phyloP scores from a whole-genome alignment of 805 yeast genomes.

The Candida sanyiensis region DNA sequence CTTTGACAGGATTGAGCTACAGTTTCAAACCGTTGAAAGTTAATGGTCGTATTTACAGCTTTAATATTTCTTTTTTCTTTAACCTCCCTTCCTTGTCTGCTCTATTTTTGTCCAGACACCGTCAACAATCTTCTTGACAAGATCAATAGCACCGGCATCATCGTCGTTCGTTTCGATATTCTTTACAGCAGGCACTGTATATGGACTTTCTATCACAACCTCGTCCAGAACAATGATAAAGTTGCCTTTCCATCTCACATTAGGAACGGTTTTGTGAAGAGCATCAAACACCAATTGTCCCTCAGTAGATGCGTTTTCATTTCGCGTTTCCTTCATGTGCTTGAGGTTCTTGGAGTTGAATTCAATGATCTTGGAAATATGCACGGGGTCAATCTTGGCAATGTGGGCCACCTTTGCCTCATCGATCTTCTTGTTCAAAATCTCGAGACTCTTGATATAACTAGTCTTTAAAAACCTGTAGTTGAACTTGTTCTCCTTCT shows the following conservation, averaged over 20 bases:
- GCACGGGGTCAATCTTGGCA: slow-evolving; percentile 12
- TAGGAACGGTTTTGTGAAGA: slow-evolving; percentile 38
- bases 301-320: slow-evolving; percentile 34
- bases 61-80: slow-evolving; percentile 2
- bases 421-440: slow-evolving; percentile 35
- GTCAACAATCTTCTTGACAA: slow-evolving; percentile 44
- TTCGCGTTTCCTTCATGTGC: slow-evolving; percentile 24
- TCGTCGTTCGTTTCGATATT: slow-evolving; percentile 7
- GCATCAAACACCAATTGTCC: slow-evolving; percentile 42
- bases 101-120: slow-evolving; percentile 43
- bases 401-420: slow-evolving; percentile 17
- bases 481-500: slow-evolving; percentile 16
- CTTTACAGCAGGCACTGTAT: slow-evolving; percentile 27
- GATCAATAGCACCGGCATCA: slow-evolving; percentile 28
- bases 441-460: slow-evolving; percentile 49
- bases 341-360: slow-evolving; percentile 21
- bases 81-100: slow-evolving; percentile 49
- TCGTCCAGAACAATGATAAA: slow-evolving; percentile 42
- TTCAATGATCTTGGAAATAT: slow-evolving; percentile 14
- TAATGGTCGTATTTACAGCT: not conserved
- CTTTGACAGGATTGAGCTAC: slow-evolving; percentile 36
- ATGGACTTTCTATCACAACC: slow-evolving; percentile 41
- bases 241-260: slow-evolving; percentile 39
- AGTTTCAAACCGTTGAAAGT: too few species aligned
- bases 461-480: slow-evolving; percentile 52